Base-by-base conservation (phyloP, 768 basidiomycete genomes). In the Pulveroboletus sp. region DNA sequence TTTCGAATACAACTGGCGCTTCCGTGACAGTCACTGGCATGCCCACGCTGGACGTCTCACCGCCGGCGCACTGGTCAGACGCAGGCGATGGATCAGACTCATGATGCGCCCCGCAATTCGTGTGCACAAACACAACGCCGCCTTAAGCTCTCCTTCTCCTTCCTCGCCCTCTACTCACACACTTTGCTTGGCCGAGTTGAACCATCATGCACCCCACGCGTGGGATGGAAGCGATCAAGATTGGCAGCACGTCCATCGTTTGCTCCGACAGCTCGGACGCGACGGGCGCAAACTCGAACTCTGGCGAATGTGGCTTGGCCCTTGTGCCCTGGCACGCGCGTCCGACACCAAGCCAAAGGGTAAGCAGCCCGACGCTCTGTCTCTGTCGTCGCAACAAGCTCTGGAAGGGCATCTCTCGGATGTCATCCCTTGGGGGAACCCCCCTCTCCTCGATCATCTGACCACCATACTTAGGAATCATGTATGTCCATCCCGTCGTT, bases 1-100 rank as follows among this genome's bases (percentile, higher is more conserved):
- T 45, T 92, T 89, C 58, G 86, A 92, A 66, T 92, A 91, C 69
- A 91, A 89, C 62, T 89, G 85, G 80, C 64, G 72, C 52, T 93
- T 92, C 57, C 79, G 85, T 15, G 66, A 70, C 31, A 75, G 77
- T 43, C 66, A 81, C 42, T 93, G 89, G 89, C 76, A 79, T 15
- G 70, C 86, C 0, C 69, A 77, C 45, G 73, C 82, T 1, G 85
- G 88, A 8, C 58, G 70, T 24, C 60, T 84, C 38, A 80, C 80
- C 61, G 69, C 79, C 7, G 85, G 85, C 31, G 85, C 83, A 4
- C 89, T 79, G 78, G 89, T 93, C 32, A 76, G 89, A 30, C 73
- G 89, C 40, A 75, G 89, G 41, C 73, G 85, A n/a, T 93, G 90
- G 90, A 71, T 93, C 31, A 77, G 89, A 43, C 73, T 92, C 26